Base-by-base conservation (phyloP, 768 basidiomycete species). In the Tricholoma sp. region DNA sequence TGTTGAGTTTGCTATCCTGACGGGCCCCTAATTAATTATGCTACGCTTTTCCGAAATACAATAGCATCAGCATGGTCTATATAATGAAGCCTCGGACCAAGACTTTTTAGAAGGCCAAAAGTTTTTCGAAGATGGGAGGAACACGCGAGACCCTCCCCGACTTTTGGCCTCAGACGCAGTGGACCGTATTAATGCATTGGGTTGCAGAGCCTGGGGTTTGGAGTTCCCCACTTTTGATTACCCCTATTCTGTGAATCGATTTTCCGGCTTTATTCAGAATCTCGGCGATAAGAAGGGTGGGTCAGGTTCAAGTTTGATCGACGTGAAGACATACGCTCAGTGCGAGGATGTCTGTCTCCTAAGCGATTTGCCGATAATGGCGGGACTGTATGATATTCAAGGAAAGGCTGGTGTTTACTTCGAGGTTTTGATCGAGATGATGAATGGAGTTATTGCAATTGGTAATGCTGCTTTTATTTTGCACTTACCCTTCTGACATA, bases 371-470 rank as follows among this genome's bases (percentile, higher is more conserved):
- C 87, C 86, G 0, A 72, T 88, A 47, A 63, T 83, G 35, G 80
- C 80, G 6, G 86, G 85, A 16, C 69, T 84, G 37, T 88, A 86
- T 59, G 78, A 82, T 55, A 75, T 77, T 11, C 76, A 75, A 29
- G 79, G 75, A 4, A 81, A 83, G 56, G 58, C 61, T 0, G 87
- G 86, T 19, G 77, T 84, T 0, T 88, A 89, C 66, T 89, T 79
- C 62, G 87, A 89, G 64, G 63, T 86, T 18, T 67, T 67, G n/a
- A 77, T 88, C 47, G 64, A 74, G 29, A 72, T 67, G 45, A 86
- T 85, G 85, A 72, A 80, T 27, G 82, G 84, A 4, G 69, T 82
- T 50, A 72, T 88, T 43, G 83, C 85, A 1, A 67, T 88, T 50
- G 86, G 86, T 85, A 50, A 45, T 16, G 8, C 18, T 14, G 12